Percentiles rank a stretch among this genome's conserved stretches.
Evolutionary conservation across 2,329 filamentous ascomycete species (phyloP).

Genomic region (Paraphaeosphaeria sporulosa): DNA sequence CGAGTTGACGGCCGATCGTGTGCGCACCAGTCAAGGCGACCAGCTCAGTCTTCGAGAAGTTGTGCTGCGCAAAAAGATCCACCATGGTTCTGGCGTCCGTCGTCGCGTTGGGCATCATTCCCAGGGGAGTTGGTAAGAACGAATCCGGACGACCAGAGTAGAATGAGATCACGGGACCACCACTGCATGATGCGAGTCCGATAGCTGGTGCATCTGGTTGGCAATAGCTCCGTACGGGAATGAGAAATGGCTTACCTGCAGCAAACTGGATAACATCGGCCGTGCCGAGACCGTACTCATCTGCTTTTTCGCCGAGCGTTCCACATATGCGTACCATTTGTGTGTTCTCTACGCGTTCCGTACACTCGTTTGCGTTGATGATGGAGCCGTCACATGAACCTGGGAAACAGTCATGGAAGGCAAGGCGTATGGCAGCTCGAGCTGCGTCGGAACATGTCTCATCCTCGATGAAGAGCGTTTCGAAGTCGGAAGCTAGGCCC

Average conservation of each 20-base stretch:
- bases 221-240: not conserved
- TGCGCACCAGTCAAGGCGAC: conserved; percentile 34
- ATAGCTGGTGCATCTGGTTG: conserved; percentile 3
- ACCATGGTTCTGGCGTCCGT: conserved; percentile 17
- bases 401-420: conserved; percentile 20
- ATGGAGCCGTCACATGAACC: conserved; percentile 19
- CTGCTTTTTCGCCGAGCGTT: conserved; percentile 45
- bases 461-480: not conserved
- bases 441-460: conserved; percentile 15
- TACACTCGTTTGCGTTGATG: conserved; percentile 16
- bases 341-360: conserved; percentile 41
- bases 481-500: conserved; percentile 9
- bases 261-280: conserved; percentile 26
- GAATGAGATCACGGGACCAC: conserved; percentile 12
- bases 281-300: conserved; percentile 36
- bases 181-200: conserved; percentile 18
- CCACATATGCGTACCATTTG: conserved; percentile 52
- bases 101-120: conserved; percentile 15
- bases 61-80: conserved; percentile 25
- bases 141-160: conserved; percentile 20
- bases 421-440: conserved; percentile 18
- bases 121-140: conserved; percentile 1
- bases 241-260: conserved; percentile 9
- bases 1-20: conserved; percentile 24
- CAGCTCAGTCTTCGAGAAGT: conserved; percentile 28